Percentiles rank a stretch among this genome's conserved stretches.
phyloP scores from a whole-genome alignment of 176 grass and related monocot species.

The Raddia guianensis region DNA sequence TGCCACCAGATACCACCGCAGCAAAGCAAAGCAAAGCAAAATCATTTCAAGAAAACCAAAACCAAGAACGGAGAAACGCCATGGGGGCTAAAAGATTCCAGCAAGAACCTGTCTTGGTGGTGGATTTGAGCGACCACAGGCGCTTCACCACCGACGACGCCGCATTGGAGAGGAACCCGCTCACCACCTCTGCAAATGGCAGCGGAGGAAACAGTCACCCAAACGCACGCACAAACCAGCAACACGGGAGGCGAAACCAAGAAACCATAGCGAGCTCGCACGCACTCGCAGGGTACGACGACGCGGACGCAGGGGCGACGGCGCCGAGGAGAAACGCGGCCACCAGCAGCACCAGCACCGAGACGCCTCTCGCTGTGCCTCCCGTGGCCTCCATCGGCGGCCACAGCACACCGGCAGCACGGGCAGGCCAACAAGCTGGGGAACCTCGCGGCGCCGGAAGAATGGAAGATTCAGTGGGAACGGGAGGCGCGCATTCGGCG shows the following conservation, averaged over 20 bases:
- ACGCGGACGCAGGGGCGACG: slow-evolving; percentile 39
- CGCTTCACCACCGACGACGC: slow-evolving; percentile 65
- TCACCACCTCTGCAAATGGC: slow-evolving; percentile 63
- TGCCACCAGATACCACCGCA: background rate
- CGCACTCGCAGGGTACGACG: slow-evolving; percentile 54
- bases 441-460: background rate
- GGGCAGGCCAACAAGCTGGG: background rate
- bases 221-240: background rate
- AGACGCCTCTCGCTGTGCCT: slow-evolving; percentile 8
- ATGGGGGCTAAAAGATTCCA: background rate
- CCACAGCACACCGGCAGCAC: background rate
- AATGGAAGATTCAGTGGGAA: slow-evolving; percentile 43
- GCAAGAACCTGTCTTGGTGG: slow-evolving; percentile 63
- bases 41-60: slow-evolving; percentile 21
- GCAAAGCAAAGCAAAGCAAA: slow-evolving; percentile 3
- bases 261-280: background rate
- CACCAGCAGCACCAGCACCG: slow-evolving; percentile 39
- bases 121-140: slow-evolving; percentile 82
- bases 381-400: slow-evolving; percentile 33
- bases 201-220: slow-evolving; percentile 24
- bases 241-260: slow-evolving; percentile 9
- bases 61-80: slow-evolving; percentile 20
- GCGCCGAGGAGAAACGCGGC: slow-evolving; percentile 43
- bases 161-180: slow-evolving; percentile 68
- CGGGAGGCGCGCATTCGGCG: slow-evolving; percentile 42